Percentiles rank a stretch among this genome's conserved stretches.
phyloP scores from a whole-genome alignment of 2,329 filamentous ascomycete species.

The Zymoseptoria pseudotritici region DNA sequence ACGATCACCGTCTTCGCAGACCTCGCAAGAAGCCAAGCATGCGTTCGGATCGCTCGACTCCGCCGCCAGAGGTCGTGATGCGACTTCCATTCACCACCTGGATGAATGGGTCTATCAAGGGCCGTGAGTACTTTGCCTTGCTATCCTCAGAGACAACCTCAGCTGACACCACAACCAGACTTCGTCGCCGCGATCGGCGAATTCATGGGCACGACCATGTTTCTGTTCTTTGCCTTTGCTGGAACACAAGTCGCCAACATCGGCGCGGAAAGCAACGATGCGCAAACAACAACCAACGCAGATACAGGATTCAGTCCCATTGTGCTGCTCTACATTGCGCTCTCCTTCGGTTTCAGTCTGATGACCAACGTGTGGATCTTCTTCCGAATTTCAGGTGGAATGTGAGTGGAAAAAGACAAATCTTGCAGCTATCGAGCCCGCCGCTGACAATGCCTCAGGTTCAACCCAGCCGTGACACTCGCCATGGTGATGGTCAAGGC shows the following conservation, averaged over 20 bases:
- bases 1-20: conserved; percentile 14
- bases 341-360: conserved; percentile 36
- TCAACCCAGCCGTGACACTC: conserved; percentile 31
- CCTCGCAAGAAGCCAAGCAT: conserved; percentile 6
- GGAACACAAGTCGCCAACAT: conserved; percentile 41
- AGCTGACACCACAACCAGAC: conserved; percentile 8
- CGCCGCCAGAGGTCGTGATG: conserved; percentile 26
- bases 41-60: conserved; percentile 8
- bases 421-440: neutral
- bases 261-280: conserved; percentile 11
- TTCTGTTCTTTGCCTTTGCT: conserved; percentile 40
- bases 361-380: conserved; percentile 37
- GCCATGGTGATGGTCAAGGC: conserved; percentile 28
- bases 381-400: conserved; percentile 32
- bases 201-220: conserved; percentile 40
- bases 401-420: conserved; percentile 12
- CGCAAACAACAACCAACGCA: conserved; percentile 21
- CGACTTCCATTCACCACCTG: conserved; percentile 25
- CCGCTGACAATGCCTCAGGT: conserved; percentile 13
- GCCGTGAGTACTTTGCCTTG: conserved; percentile 16
- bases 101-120: conserved; percentile 27
- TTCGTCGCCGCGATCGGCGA: conserved; percentile 32
- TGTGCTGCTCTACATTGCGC: conserved; percentile 33
- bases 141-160: neutral
- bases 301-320: conserved; percentile 25